Evolutionary conservation across 75 land plant genomes (phyloP).

Genomic region (Sequoia sempervirens): DNA sequence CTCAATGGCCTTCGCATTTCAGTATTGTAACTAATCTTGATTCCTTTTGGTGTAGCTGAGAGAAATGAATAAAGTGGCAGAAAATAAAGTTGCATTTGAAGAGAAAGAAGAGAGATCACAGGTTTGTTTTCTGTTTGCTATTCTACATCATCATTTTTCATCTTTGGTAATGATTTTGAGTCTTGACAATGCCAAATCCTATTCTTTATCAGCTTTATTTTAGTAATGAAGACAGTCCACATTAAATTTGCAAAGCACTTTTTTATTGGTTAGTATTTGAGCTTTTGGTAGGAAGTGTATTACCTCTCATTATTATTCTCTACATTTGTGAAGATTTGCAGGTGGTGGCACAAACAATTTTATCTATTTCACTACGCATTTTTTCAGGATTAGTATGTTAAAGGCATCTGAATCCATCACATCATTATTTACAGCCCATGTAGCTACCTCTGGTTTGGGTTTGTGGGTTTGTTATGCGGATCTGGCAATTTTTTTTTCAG

Average conservation of each 20-base stretch:
- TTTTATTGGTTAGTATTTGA: background rate
- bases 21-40: background rate
- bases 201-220: background rate
- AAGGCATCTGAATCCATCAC: background rate
- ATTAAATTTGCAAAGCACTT: background rate
- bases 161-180: background rate
- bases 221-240: background rate
- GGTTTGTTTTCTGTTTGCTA: constrained; percentile 30
- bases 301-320: background rate
- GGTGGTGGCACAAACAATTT: background rate
- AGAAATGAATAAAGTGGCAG: constrained; percentile 68
- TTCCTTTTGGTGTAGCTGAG: constrained; percentile 36
- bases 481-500: too few species aligned
- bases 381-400: background rate
- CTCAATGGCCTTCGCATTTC: background rate
- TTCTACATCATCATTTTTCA: background rate
- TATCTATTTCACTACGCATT: background rate
- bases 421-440: background rate
- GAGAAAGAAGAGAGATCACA: constrained; percentile 76
- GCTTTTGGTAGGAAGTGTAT: background rate
- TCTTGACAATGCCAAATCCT: background rate
- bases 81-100: constrained; percentile 80
- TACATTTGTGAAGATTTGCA: background rate
- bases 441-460: too few species aligned
- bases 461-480: too few species aligned